Conservation (phyloP, 495 filamentous ascomycete species). For the Tuber microsphaerosporum region DNA sequence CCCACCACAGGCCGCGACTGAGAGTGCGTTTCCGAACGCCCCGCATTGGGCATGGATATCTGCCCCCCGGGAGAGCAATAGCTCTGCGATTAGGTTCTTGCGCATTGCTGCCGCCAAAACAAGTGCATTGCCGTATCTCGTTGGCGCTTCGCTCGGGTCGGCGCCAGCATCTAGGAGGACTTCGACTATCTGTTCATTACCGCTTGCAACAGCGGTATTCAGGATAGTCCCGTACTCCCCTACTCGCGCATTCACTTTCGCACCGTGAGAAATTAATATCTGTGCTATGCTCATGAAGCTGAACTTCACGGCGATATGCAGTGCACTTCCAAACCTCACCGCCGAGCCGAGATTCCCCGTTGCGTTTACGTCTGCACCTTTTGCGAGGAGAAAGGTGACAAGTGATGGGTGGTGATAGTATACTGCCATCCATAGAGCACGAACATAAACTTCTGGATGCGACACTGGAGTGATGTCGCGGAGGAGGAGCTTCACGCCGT, state of each 20-base stretch:
- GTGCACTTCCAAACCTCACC: background rate
- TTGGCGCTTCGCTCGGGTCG: background rate
- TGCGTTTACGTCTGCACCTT: background rate
- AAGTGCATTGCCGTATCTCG: background rate
- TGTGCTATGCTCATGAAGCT: background rate
- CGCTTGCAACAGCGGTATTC: background rate
- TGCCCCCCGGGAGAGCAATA: slow-evolving; percentile 68
- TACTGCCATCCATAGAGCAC: background rate
- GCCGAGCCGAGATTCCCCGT: background rate
- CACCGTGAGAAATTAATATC: background rate
- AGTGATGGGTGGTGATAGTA: background rate
- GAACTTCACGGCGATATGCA: background rate
- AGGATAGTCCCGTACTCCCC: background rate
- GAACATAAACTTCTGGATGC: background rate
- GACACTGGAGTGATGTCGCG: background rate
- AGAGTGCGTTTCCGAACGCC: slow-evolving; percentile 16
- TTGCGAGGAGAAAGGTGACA: background rate
- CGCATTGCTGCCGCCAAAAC: background rate
- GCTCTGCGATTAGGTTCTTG: slow-evolving; percentile 56
- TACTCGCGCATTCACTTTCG: slow-evolving; percentile 5
- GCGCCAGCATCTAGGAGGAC: slow-evolving; percentile 11
- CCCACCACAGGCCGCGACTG: slow-evolving; percentile 9
- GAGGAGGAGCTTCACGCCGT: slow-evolving; percentile 1
- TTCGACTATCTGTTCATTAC: background rate
- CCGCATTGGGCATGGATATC: slow-evolving; percentile 71